Evolutionary conservation across 1,284 basidiomycete genomes (phyloP).

Genomic region (Blastosporella zonata): DNA sequence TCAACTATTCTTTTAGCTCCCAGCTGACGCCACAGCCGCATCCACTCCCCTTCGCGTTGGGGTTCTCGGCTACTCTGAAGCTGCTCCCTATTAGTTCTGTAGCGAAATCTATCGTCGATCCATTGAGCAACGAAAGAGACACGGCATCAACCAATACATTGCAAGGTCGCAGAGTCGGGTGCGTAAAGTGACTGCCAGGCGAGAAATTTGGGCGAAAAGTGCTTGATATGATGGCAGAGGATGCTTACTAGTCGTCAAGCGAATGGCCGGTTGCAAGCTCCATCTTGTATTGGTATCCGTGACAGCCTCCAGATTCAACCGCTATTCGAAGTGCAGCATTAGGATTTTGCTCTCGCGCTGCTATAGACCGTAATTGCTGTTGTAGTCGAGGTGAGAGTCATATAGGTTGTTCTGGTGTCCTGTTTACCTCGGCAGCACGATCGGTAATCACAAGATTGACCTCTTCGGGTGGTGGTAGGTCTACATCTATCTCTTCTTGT

Average conservation of each 20-base stretch:
- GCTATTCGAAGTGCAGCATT: slow-evolving; percentile 69
- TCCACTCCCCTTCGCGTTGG: slow-evolving; percentile 79
- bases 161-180: slow-evolving; percentile 66
- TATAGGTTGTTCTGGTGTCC: neutral
- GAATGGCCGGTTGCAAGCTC: slow-evolving; percentile 60
- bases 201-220: slow-evolving; percentile 5
- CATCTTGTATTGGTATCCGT: slow-evolving; percentile 93
- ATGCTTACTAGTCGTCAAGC: slow-evolving; percentile 77
- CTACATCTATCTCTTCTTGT: slow-evolving; percentile 54
- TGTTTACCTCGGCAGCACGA: slow-evolving; percentile 64
- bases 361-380: slow-evolving; percentile 68
- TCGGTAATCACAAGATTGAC: slow-evolving; percentile 59
- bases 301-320: slow-evolving; percentile 89
- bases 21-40: slow-evolving; percentile 92
- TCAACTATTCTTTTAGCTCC: slow-evolving; percentile 67
- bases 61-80: slow-evolving; percentile 79
- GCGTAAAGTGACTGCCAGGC: slow-evolving; percentile 54
- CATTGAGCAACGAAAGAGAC: slow-evolving; percentile 76
- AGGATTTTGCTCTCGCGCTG: slow-evolving; percentile 54
- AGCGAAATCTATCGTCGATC: slow-evolving; percentile 83
- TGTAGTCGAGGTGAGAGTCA: slow-evolving; percentile 1
- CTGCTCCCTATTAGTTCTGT: slow-evolving; percentile 90
- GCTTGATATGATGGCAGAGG: slow-evolving; percentile 3
- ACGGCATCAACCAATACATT: slow-evolving; percentile 80
- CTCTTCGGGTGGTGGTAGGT: slow-evolving; percentile 43